Evolutionary conservation across 2,329 filamentous ascomycete genomes (phyloP), one percentile per base, ranked within the genome.

Genomic region (Aureobasidium zeae): DNA sequence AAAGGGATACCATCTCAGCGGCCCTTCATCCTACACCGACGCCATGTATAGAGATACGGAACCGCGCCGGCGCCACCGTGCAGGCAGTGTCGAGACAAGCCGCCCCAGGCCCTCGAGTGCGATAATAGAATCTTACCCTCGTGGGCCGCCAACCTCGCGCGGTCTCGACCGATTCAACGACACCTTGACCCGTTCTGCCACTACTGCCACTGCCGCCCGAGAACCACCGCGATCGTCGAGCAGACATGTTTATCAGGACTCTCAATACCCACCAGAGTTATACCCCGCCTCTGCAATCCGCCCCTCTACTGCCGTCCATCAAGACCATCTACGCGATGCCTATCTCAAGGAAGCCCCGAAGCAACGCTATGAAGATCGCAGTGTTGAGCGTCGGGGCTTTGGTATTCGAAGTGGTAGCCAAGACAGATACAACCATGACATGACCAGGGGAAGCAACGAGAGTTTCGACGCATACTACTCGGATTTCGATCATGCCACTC

Each of bases 161-260:
- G 82, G 79, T 0, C 77, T 86, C 50, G 82, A 86, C 53, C 83
- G 77, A 61, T 74, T 84, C 50, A 74, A 74, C 52, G 66, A 73
- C 46, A 55, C 53, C 12, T 44, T 61, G 5, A 57, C 68, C 20
- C 63, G 71, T 5, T 61, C 62, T 0, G 59, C 63, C 31, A 68
- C 70, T 38, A 63, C 70, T 55, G n/a, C n/a, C n/a, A n/a, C n/a
- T n/a, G n/a, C n/a, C n/a, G n/a, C n/a, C n/a, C 66, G 73, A 12
- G 60, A 72, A 11, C 66, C 68, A 0, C 44, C 39, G 12, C 45
- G 45, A 16, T 33, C 44, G 3, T 41, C 5, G 13, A 45, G 39
- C 13, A 28, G 43, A 13, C 33, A 30, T 3, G 36, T 33, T 12
- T 45, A 68, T 73, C 28, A 48, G 26, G 19, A 32, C 4, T 33